Evolutionary conservation across 768 basidiomycete species (phyloP), one percentile per base, ranked within the genome.

Genomic region (Astraeus odoratus): DNA sequence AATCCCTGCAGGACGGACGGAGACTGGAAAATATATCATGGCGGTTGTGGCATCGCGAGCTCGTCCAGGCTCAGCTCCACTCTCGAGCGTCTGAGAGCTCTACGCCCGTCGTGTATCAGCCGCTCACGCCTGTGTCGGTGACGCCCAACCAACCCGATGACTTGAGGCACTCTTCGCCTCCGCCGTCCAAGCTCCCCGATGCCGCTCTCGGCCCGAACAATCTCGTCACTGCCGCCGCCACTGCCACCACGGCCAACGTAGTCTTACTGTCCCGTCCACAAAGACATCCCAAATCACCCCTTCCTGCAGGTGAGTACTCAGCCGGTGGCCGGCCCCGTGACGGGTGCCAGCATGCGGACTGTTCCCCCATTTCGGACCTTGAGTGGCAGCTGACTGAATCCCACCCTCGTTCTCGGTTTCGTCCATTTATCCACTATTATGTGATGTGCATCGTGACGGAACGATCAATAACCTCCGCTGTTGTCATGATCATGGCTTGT

Each of bases 21-120:
- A 67, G 90, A 23, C 74, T 92, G 23, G 90, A 93, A 66, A 91
- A 94, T 57, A 82, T 93, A 43, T 81, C 85, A 3, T 94, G 90
- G 90, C 71, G 90, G 42, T 67, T 93, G 7, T 87, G 87, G 83
- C 77, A 84, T 59, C 75, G 80, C 51, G 78, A 85, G 50, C 68
- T 84, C 56, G 60, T 71, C 42, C 59, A 67, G 24, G 50, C 65
- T 23, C 67, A 66, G 26, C 15, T 16, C n/a, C 58, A 48, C 38
- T 60, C 53, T 10, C 58, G 62, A 1, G 48, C 58, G 31, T 60
- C 63, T 8, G 63, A 65, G 10, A 57, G 63, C 30, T 55, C 59
- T 29, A 12, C 16, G 15, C 24, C 7, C 27, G 25, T 26, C 25
- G 7, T 26, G 19, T 51, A 52, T 23, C 55, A 54, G 29, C 56